These are phyloP conservation scores for Seiridium unicorne DNA, from an alignment of 2,329 filamentous ascomycete species.

Conservation along the genomic window DNA sequence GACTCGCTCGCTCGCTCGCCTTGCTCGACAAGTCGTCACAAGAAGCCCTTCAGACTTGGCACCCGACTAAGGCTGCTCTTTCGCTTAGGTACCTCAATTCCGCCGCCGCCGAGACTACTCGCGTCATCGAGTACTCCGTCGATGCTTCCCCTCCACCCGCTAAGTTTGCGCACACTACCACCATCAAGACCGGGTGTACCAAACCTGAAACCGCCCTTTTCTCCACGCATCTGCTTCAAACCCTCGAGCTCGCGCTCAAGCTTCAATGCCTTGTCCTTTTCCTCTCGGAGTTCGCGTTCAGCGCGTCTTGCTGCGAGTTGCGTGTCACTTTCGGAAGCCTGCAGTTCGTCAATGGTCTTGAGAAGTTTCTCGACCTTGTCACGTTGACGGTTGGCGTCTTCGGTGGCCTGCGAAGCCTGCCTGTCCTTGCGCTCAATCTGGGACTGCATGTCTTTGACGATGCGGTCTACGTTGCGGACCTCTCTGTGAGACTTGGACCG, in stretches of 20 bases:
- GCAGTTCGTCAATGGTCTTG: conserved; percentile 88
- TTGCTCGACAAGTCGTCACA: conserved; percentile 40
- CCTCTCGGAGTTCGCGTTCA: conserved; percentile 86
- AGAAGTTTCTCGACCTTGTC: conserved; percentile 91
- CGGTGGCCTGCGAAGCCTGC: conserved; percentile 73
- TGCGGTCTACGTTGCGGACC: conserved; percentile 88
- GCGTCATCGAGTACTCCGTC: conserved; percentile 32
- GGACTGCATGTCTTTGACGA: conserved; percentile 86
- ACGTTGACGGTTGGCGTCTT: conserved; percentile 80
- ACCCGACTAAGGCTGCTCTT: conserved; percentile 64
- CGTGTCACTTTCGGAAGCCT: conserved; percentile 77
- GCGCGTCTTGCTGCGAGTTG: conserved; percentile 82
- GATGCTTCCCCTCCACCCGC: conserved; percentile 54
- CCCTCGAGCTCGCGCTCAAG: conserved; percentile 88
- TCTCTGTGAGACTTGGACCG: conserved; percentile 81
- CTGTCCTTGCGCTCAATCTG: conserved; percentile 95
- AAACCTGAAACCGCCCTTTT: conserved; percentile 44
- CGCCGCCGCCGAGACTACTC: conserved; percentile 24
- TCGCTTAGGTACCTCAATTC: conserved; percentile 58
- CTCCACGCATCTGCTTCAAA: conserved; percentile 73
- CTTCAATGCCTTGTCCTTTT: conserved; percentile 75
- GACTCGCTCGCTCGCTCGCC: neutral
- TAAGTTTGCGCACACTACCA: conserved; percentile 24
- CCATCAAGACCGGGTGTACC: conserved; percentile 23
- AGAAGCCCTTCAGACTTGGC: conserved; percentile 75